These are phyloP conservation scores for Exophiala phaeomuriformis DNA, from an alignment of 2,329 filamentous ascomycete species.

Conservation along the genomic window DNA sequence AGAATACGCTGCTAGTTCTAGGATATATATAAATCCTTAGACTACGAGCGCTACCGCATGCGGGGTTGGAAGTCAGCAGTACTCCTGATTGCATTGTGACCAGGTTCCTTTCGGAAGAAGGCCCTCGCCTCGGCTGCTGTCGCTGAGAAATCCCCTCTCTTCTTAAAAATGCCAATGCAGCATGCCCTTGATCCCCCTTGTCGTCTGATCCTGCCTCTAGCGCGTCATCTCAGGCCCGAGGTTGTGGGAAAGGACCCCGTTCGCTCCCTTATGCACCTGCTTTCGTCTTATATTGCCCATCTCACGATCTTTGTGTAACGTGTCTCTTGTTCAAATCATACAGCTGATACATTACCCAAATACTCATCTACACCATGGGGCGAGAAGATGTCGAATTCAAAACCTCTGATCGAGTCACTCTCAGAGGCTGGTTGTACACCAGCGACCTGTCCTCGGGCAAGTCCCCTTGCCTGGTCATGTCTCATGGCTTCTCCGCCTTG, in stretches of 20 bases:
- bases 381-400: constrained; percentile 26
- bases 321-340: neutral
- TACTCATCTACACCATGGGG: constrained; percentile 8
- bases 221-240: neutral
- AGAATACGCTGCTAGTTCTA: neutral
- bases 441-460: constrained; percentile 13
- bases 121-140: neutral
- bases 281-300: neutral
- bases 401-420: constrained; percentile 24
- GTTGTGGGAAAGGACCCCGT: neutral
- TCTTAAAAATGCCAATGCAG: neutral
- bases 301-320: neutral
- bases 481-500: constrained; percentile 25
- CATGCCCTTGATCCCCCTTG: neutral
- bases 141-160: neutral
- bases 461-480: constrained; percentile 24
- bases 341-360: neutral
- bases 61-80: neutral
- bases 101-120: neutral
- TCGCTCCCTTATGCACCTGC: neutral
- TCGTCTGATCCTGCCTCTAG: neutral
- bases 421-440: constrained; percentile 26
- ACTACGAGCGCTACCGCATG: neutral
- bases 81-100: neutral
- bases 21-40: neutral